Percentiles rank a stretch among this genome's conserved stretches.
phyloP scores from a whole-genome alignment of 1,139 yeast species.

The Pichia sp. region DNA sequence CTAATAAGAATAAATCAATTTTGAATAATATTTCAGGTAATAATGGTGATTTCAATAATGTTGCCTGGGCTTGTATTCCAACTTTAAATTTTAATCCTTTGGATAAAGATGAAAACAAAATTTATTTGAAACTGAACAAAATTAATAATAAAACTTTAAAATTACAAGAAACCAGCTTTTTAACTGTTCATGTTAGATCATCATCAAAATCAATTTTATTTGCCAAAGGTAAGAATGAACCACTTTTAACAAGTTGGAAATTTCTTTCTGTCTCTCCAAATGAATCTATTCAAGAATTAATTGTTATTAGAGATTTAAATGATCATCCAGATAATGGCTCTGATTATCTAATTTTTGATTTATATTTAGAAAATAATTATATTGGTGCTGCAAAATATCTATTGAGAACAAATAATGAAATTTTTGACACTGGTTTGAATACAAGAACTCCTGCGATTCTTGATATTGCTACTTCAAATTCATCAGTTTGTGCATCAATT shows the following conservation, averaged over 20 bases:
- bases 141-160: conserved; percentile 38
- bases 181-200: conserved; percentile 34
- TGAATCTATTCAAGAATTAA: conserved; percentile 36
- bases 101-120: conserved; percentile 43
- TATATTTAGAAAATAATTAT: conserved; percentile 57
- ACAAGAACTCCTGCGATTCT: conserved; percentile 25
- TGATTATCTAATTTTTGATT: conserved; percentile 52
- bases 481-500: conserved; percentile 40
- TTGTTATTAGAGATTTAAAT: conserved; percentile 44
- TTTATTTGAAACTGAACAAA: conserved; percentile 53
- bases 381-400: conserved; percentile 47
- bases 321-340: conserved; percentile 19
- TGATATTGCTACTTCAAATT: conserved; percentile 41
- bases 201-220: conserved; percentile 46
- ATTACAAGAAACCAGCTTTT: conserved; percentile 29
- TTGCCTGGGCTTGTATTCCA: conserved; percentile 49
- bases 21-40: conserved; percentile 22
- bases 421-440: conserved; percentile 22
- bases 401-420: conserved; percentile 28
- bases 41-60: conserved; percentile 27
- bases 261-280: conserved; percentile 73
- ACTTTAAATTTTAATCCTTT: conserved; percentile 57
- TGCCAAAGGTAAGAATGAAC: conserved; percentile 65
- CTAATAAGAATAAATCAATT: conserved; percentile 7
- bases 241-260: conserved; percentile 52